Evolutionary conservation across 78 protist species (phyloP).

Genomic region (Dictyostelium capitatum): DNA sequence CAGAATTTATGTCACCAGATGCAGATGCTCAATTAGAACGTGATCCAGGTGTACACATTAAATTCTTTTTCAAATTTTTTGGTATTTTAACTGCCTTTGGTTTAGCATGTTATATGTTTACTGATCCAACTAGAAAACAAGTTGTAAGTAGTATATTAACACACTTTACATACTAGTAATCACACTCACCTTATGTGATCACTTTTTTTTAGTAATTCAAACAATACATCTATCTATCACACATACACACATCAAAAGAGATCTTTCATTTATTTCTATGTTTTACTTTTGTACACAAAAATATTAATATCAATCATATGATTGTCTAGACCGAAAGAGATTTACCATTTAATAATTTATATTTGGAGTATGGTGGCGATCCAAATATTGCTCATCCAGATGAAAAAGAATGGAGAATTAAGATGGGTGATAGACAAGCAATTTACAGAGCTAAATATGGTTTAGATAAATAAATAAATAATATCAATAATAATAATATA

Average conservation of each 20-base stretch:
- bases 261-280: too few relatives aligned
- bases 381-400: slow-evolving; percentile 39
- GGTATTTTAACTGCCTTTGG: slow-evolving; percentile 44
- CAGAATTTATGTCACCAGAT: slow-evolving; percentile 72
- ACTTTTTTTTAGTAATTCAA: too few relatives aligned
- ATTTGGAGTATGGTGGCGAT: slow-evolving; percentile 82
- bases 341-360: slow-evolving; percentile 71
- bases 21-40: slow-evolving; percentile 44
- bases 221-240: too few relatives aligned
- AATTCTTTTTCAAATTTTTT: slow-evolving; percentile 32
- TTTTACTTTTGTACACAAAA: too few relatives aligned
- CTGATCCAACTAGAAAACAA: slow-evolving; percentile 51
- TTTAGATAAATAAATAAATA: slow-evolving; percentile 8
- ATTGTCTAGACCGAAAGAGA: slow-evolving; percentile 82
- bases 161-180: neutral
- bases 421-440: slow-evolving; percentile 67
- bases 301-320: too few relatives aligned
- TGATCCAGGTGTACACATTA: slow-evolving; percentile 14
- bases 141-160: slow-evolving; percentile 36
- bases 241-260: too few relatives aligned
- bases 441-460: slow-evolving; percentile 57
- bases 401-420: slow-evolving; percentile 61
- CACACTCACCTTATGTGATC: neutral
- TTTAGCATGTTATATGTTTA: slow-evolving; percentile 24
- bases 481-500: neutral